These are phyloP conservation scores for Skeletonema menzelii DNA, from an alignment of 108 stramenopile species.

Conservation along the genomic window DNA sequence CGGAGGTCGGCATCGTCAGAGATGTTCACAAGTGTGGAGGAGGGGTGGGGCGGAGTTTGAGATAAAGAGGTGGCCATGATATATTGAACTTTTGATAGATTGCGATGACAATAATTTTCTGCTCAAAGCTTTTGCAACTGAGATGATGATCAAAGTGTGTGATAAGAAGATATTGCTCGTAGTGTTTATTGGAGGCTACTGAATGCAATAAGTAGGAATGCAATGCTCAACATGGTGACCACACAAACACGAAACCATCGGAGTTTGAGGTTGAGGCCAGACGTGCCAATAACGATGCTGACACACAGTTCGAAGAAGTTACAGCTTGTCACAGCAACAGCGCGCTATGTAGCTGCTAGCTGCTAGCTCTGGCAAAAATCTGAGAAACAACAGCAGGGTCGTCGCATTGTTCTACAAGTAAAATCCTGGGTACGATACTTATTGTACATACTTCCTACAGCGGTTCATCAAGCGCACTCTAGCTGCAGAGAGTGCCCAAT, in stretches of 20 bases:
- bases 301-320: too few relatives aligned
- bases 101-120: neutral
- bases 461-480: too few relatives aligned
- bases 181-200: neutral
- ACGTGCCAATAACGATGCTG: neutral
- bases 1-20: slow-evolving; percentile 82
- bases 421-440: too few relatives aligned
- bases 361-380: too few relatives aligned
- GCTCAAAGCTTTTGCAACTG: neutral
- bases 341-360: too few relatives aligned
- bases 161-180: neutral
- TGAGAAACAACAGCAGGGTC: too few relatives aligned
- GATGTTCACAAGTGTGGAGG: slow-evolving; percentile 82
- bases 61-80: slow-evolving; percentile 15
- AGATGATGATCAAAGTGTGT: neutral
- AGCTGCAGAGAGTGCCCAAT: too few relatives aligned
- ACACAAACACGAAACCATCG: neutral
- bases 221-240: slow-evolving; percentile 3
- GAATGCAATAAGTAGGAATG: too few relatives aligned
- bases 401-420: too few relatives aligned
- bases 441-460: too few relatives aligned
- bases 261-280: too few relatives aligned
- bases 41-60: slow-evolving; percentile 43
- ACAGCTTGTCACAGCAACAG: too few relatives aligned
- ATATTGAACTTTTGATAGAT: neutral